phyloP scores from a whole-genome alignment of 2,329 filamentous ascomycete genomes.

The Coniochaeta pulveracea region DNA sequence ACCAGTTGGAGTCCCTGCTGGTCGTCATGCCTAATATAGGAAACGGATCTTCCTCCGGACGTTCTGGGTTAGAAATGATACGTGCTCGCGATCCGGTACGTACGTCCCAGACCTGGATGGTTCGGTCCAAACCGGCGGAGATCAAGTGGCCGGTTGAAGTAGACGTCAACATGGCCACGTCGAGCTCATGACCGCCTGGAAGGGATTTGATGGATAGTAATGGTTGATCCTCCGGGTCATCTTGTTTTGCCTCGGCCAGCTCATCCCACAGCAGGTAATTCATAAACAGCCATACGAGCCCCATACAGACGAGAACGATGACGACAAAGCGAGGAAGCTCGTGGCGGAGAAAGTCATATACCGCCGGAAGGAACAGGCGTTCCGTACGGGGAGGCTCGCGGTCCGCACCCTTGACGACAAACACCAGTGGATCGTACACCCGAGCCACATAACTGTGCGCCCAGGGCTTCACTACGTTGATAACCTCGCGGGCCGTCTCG shows the following conservation, averaged over 20 bases:
- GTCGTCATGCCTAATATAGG: conserved; percentile 53
- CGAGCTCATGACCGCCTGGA: conserved; percentile 52
- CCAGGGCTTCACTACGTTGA: conserved; percentile 62
- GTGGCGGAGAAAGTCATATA: conserved; percentile 57
- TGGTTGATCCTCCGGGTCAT: conserved; percentile 34
- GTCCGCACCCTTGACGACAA: conserved; percentile 59
- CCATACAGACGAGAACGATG: conserved; percentile 49
- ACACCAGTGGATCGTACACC: conserved; percentile 64
- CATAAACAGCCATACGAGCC: conserved; percentile 58
- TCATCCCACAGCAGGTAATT: conserved; percentile 65
- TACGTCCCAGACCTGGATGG: conserved; percentile 55
- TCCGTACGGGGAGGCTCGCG: conserved; percentile 43
- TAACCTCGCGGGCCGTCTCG: conserved; percentile 65
- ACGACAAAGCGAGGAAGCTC: conserved; percentile 49
- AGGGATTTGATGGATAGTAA: conserved; percentile 50
- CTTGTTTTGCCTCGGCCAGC: conserved; percentile 29
- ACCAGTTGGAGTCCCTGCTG: conserved; percentile 50
- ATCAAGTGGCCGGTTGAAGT: conserved; percentile 54
- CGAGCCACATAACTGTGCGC: conserved; percentile 61
- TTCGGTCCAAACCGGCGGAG: conserved; percentile 59
- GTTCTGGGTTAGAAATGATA: conserved; percentile 26
- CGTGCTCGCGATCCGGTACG: conserved; percentile 31
- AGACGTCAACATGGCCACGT: conserved; percentile 54
- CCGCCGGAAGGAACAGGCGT: conserved; percentile 39
- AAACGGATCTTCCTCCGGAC: conserved; percentile 31